Percentiles rank a stretch among this genome's conserved stretches.
Evolutionary conservation across 192 early-diverging fungal species (phyloP).

Genomic region (Entomortierella lignicola): DNA sequence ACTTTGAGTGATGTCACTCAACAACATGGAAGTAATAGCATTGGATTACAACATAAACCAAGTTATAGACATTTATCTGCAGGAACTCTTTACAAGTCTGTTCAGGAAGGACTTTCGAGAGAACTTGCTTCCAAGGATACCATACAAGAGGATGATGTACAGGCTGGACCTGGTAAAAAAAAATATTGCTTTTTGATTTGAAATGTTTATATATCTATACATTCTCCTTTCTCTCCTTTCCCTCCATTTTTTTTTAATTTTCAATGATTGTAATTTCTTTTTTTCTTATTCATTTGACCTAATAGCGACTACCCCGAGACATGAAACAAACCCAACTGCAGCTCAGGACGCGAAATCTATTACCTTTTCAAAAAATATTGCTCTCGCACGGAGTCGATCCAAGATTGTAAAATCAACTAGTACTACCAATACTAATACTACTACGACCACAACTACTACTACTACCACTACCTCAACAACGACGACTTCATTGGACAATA

Average conservation of each 20-base stretch:
- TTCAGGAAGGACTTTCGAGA: constrained; percentile 26
- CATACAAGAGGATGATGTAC: neutral
- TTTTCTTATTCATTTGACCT: no score
- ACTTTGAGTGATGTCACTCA: constrained; percentile 24
- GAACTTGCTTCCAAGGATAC: neutral
- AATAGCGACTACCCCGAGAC: neutral
- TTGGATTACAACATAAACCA: constrained; percentile 32
- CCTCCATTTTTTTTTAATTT: neutral
- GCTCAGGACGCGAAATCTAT: constrained; percentile 23
- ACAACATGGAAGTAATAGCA: constrained; percentile 1
- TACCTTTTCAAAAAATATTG: constrained; percentile 16
- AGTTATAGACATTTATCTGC: constrained; percentile 44
- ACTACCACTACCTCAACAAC: neutral
- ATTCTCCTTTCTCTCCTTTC: neutral
- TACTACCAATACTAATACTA: neutral
- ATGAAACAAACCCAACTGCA: neutral
- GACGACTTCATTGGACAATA: no score
- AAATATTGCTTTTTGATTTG: no score
- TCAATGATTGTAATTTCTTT: no score
- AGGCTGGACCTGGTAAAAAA: constrained; percentile 14
- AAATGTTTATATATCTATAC: no score
- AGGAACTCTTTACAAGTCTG: constrained; percentile 28
- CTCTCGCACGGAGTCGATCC: constrained; percentile 24
- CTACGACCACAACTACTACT: neutral
- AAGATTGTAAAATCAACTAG: constrained; percentile 2